Evolutionary conservation across 139 green algal species (phyloP).

Genomic region (Chlamydomonas schloesseri): DNA sequence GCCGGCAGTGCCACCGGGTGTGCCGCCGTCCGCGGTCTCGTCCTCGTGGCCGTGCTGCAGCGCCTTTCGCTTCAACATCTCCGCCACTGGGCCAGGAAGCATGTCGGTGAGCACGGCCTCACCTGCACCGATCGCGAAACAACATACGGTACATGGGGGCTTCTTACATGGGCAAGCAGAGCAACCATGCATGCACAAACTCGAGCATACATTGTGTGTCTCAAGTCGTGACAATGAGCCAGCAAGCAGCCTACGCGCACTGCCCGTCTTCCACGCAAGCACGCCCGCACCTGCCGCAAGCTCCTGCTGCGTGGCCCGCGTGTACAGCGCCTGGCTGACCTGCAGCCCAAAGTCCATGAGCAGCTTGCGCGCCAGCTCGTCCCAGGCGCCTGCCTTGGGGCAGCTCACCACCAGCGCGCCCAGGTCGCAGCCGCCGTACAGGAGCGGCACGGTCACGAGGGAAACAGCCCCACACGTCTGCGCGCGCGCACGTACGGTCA

Average conservation of each 20-base stretch:
- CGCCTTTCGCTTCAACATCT: slow-evolving; percentile 11
- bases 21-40: too few relatives aligned
- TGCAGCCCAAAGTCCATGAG: slow-evolving; percentile 14
- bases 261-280: too few relatives aligned
- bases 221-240: too few relatives aligned
- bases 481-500: too few relatives aligned
- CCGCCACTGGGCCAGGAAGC: background rate
- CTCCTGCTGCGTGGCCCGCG: slow-evolving; percentile 7
- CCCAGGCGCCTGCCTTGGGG: background rate
- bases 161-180: too few relatives aligned
- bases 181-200: too few relatives aligned
- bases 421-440: slow-evolving; percentile 25
- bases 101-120: slow-evolving; percentile 14
- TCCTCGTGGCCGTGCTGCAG: background rate
- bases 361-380: slow-evolving; percentile 8
- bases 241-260: too few relatives aligned
- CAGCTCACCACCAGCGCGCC: slow-evolving; percentile 5
- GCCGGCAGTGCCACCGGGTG: too few relatives aligned
- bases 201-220: too few relatives aligned
- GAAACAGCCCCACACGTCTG: background rate
- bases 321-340: slow-evolving; percentile 18
- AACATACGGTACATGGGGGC: too few relatives aligned
- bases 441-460: slow-evolving; percentile 13
- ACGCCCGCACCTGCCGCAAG: slow-evolving; percentile 14
- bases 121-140: too few relatives aligned